Evolutionary conservation across 192 early-diverging fungal genomes (phyloP), one percentile per base, ranked within the genome.

Genomic region (Podochytrium sp.): DNA sequence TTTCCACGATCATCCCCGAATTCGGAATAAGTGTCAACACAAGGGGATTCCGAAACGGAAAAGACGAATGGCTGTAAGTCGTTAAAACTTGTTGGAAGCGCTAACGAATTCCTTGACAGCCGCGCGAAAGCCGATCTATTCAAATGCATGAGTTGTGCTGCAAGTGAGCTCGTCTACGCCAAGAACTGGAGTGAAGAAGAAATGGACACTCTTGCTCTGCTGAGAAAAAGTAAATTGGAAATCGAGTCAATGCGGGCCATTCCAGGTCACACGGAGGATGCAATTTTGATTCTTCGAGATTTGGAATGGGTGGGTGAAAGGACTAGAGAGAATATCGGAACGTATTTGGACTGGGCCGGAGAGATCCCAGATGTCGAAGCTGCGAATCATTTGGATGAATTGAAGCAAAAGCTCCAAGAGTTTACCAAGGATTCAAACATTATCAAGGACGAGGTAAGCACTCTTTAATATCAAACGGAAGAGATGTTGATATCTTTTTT

Each of bases 1-100:
- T 77, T 62, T 77, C 76, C 3, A 27, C 68, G 6, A 34, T 61
- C 29, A 65, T 77, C 41, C 57, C 38, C 7, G 76, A 77, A 62
- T 75, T 57, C 47, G 50, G 6, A 3, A 7, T 35, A 5, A 38
- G 55, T 23, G 55, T 69, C 12, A 69, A 56, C 1, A 69, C 66
- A 7, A 52, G 39, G n/a, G 66, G 27, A 16, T 69, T 69, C 34
- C 29, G 66, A 33, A 33, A 14, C n/a, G 66, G 50, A 6, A 69
- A 69, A 69, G 51, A 33, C 7, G 51, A 69, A 55, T 69, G 66
- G 66, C 20, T 33, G 66, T 69, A 34, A 39, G 66, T 69, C 2
- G 43, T 10, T 33, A 50, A n/a, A n/a, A n/a, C 20, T 51, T 0
- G 39, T 66, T 1, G 27, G 30, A 66, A 7, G 14, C 34, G 18